These are phyloP conservation scores for Gymnopilus dilepis DNA, from an alignment of 768 basidiomycete genomes.

Conservation along the genomic window DNA sequence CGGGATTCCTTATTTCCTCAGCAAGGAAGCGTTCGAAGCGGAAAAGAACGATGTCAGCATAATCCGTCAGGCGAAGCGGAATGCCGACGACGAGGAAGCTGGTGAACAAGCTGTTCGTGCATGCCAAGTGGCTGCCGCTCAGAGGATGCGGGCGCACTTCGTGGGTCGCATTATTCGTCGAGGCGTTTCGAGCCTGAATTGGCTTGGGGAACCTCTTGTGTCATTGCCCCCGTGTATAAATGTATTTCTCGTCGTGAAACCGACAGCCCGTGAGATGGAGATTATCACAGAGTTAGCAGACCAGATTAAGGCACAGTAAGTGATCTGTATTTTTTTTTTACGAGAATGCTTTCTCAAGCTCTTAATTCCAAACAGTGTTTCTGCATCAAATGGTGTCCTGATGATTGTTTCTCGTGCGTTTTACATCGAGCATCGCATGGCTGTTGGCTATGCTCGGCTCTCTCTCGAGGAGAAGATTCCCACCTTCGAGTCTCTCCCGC, in stretches of 20 bases:
- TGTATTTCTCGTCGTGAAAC: conserved; percentile 11
- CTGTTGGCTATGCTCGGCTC: conserved; percentile 12
- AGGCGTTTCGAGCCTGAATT: conserved; percentile 17
- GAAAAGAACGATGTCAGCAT: conserved; percentile 26
- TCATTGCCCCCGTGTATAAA: conserved; percentile 14
- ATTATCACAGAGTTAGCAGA: conserved; percentile 22
- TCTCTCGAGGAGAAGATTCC: conserved; percentile 12
- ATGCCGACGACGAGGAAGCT: neutral
- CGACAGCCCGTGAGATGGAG: conserved; percentile 24
- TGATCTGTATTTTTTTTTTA: neutral
- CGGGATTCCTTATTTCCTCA: conserved; percentile 32
- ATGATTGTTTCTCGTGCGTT: conserved; percentile 19
- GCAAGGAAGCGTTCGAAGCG: conserved; percentile 13
- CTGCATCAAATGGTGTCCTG: conserved; percentile 1
- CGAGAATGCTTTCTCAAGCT: neutral
- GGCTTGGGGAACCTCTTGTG: conserved; percentile 19
- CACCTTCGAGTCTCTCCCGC: conserved; percentile 12
- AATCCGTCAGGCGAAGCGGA: conserved; percentile 13
- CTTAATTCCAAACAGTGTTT: conserved; percentile 9
- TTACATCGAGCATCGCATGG: conserved; percentile 24
- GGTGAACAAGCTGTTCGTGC: neutral
- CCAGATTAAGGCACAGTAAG: conserved; percentile 20
- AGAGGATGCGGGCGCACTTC: conserved; percentile 22
- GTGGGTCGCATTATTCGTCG: conserved; percentile 24
- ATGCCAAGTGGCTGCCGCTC: conserved; percentile 7